A percentile compares a stretch with the other conserved stretches of the same genome.
These are phyloP conservation scores for Fistulinella prunicolor DNA, from an alignment of 768 basidiomycete species.

Conservation along the genomic window DNA sequence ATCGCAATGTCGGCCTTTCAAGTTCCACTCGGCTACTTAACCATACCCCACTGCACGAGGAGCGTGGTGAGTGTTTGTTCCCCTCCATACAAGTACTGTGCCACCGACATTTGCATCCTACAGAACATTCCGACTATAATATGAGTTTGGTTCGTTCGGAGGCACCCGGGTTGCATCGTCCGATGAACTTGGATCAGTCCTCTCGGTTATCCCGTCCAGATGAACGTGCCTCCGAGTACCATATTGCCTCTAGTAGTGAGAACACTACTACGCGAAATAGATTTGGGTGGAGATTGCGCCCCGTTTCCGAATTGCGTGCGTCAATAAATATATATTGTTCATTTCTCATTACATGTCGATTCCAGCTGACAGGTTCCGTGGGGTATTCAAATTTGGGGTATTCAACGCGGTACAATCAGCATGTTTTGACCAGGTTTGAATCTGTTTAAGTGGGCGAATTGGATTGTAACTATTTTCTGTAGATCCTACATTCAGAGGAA, in stretches of 20 bases:
- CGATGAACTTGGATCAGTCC: background rate
- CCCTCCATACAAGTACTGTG: background rate
- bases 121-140: conserved; percentile 6
- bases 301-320: conserved; percentile 73
- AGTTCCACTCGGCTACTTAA: background rate
- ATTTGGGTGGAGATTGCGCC: conserved; percentile 53
- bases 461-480: background rate
- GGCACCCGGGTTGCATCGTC: background rate
- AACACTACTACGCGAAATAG: conserved; percentile 36
- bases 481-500: conserved; percentile 59
- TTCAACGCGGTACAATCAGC: conserved; percentile 92
- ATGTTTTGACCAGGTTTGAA: conserved; percentile 68
- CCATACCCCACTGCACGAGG: background rate
- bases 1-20: background rate
- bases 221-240: background rate
- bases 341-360: conserved; percentile 6
- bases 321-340: background rate
- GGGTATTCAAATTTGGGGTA: conserved; percentile 81
- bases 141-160: background rate
- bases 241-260: background rate
- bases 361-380: conserved; percentile 76
- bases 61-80: conserved; percentile 4
- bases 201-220: background rate
- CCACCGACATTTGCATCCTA: background rate
- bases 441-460: background rate